These are phyloP conservation scores for Myriangium duriaei DNA, from an alignment of 2,329 filamentous ascomycete species.

Conservation along the genomic window DNA sequence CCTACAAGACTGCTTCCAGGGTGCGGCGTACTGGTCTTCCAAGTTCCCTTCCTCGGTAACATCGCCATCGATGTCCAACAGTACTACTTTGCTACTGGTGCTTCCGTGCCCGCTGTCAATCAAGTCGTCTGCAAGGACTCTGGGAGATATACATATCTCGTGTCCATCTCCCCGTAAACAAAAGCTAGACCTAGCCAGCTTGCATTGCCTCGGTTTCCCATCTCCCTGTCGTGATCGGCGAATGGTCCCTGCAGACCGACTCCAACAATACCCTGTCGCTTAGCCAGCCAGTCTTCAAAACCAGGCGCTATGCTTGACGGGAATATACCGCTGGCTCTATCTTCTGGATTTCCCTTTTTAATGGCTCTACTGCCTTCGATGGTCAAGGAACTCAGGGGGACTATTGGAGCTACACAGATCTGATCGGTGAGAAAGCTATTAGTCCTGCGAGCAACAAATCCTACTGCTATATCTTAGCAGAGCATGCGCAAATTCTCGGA, in stretches of 20 bases:
- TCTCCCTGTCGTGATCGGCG: constrained; percentile 25
- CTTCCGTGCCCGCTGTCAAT: constrained; percentile 17
- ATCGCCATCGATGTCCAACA: constrained; percentile 22
- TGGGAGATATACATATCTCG: too few species aligned
- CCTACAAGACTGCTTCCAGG: constrained; percentile 22
- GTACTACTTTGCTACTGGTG: constrained; percentile 21
- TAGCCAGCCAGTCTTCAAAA: constrained; percentile 21
- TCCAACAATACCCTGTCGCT: constrained; percentile 22
- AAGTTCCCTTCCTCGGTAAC: constrained; percentile 18
- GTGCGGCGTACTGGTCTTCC: constrained; percentile 19
- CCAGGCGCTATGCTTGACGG: constrained; percentile 22
- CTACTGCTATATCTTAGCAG: too few species aligned
- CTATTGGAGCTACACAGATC: constrained; percentile 13
- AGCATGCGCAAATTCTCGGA: too few species aligned
- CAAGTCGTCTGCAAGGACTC: constrained; percentile 19
- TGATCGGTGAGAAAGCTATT: constrained; percentile 11
- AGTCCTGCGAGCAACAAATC: constrained; percentile 9
- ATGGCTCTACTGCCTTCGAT: constrained; percentile 11
- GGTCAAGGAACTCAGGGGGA: constrained; percentile 14
- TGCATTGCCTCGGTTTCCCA: constrained; percentile 15
- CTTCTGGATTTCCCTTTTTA: constrained; percentile 18
- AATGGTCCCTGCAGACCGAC: constrained; percentile 24
- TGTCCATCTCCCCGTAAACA: too few species aligned
- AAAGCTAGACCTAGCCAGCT: constrained; percentile 16
- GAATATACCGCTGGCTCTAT: constrained; percentile 22